Evolutionary conservation across 2,329 filamentous ascomycete species (phyloP).

Genomic region (Fusarium praegraminearum): DNA sequence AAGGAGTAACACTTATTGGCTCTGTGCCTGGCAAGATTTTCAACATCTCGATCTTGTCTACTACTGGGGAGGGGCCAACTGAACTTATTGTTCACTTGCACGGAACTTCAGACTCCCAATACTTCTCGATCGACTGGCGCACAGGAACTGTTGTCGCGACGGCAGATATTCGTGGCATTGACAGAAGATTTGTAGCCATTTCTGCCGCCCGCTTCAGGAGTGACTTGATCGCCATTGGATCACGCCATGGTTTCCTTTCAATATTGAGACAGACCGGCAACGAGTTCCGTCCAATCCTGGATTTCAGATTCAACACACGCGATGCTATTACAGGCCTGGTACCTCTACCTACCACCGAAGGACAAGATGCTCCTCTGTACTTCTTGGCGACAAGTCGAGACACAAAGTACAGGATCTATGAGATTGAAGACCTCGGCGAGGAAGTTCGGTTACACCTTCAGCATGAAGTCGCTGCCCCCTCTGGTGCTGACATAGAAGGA

Average conservation of each 20-base stretch:
- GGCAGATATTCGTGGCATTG: slow-evolving; percentile 54
- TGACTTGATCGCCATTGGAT: slow-evolving; percentile 64
- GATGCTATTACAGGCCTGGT: slow-evolving; percentile 78
- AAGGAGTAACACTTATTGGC: slow-evolving; percentile 52
- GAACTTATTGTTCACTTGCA: slow-evolving; percentile 62
- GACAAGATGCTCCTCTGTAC: slow-evolving; percentile 49
- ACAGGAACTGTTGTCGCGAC: slow-evolving; percentile 48
- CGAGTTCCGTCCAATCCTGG: slow-evolving; percentile 49
- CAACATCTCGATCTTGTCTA: slow-evolving; percentile 60
- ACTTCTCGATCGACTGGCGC: slow-evolving; percentile 56
- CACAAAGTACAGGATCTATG: slow-evolving; percentile 77
- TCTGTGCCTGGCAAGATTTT: slow-evolving; percentile 62
- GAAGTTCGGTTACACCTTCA: slow-evolving; percentile 59
- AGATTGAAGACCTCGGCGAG: slow-evolving; percentile 48
- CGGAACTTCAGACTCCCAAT: slow-evolving; percentile 57
- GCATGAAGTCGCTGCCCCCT: slow-evolving; percentile 76
- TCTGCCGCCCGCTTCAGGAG: slow-evolving; percentile 57
- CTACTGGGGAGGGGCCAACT: slow-evolving; percentile 17
- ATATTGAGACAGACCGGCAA: slow-evolving; percentile 46
- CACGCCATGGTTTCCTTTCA: slow-evolving; percentile 63
- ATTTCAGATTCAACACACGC: slow-evolving; percentile 57
- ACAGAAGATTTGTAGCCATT: slow-evolving; percentile 63
- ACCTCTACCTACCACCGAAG: slow-evolving; percentile 53
- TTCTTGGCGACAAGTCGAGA: slow-evolving; percentile 82
- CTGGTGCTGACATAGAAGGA: slow-evolving; percentile 82